Conservation (phyloP, 768 basidiomycete genomes). For the Kwoniella botswanensis region DNA sequence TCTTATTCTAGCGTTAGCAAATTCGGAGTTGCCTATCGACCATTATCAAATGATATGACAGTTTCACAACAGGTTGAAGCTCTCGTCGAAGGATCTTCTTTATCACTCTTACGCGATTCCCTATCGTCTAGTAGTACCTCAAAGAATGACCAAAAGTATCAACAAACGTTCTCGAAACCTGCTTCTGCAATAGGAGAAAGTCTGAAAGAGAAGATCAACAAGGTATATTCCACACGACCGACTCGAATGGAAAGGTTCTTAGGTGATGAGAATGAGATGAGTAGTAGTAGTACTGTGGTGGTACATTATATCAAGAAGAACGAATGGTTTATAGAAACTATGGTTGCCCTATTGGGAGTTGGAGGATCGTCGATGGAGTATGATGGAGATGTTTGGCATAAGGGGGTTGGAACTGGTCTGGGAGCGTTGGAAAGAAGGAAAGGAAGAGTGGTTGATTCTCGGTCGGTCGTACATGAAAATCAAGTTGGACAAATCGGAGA, state of each 20-base stretch:
- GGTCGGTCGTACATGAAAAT: background rate
- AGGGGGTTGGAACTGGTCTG: conserved; percentile 27
- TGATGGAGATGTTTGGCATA: conserved; percentile 34
- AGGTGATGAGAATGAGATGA: conserved; percentile 62
- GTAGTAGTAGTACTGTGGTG: conserved; percentile 80
- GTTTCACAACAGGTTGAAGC: conserved; percentile 80
- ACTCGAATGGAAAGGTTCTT: conserved; percentile 43
- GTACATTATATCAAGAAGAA: conserved; percentile 98
- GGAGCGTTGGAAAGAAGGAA: conserved; percentile 30
- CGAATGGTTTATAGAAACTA: conserved; percentile 95
- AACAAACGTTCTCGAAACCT: conserved; percentile 27
- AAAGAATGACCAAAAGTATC: conserved; percentile 29
- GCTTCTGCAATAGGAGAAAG: conserved; percentile 22
- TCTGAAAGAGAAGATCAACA: conserved; percentile 30
- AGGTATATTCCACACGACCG: conserved; percentile 45
- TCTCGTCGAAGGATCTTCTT: conserved; percentile 86
- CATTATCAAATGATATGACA: conserved; percentile 71
- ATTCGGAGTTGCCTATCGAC: conserved; percentile 76
- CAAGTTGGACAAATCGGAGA: background rate
- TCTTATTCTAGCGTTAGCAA: conserved; percentile 83
- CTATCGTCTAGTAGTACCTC: background rate
- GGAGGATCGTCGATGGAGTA: conserved; percentile 11
- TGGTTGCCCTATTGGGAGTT: conserved; percentile 76
- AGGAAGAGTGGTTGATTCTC: conserved; percentile 25
- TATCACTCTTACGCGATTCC: conserved; percentile 66